Evolutionary conservation across 345 rosid species (phyloP), one percentile per base, ranked within the genome.

Genomic region (Trapa bicornis): DNA sequence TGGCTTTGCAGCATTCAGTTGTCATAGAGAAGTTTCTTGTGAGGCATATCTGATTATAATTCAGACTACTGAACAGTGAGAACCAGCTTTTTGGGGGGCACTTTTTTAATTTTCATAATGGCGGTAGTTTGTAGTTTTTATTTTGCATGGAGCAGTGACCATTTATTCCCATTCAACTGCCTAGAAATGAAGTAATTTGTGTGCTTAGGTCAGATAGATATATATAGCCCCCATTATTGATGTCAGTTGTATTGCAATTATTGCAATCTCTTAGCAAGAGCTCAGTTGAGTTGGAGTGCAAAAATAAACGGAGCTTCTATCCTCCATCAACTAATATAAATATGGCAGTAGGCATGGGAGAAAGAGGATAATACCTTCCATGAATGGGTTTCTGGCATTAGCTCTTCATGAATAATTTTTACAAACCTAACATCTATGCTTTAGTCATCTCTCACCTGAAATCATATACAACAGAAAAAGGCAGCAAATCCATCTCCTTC

Each of bases 1-100:
- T 37, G 97, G 95, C 29, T 90, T 93, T 71, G 97, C 97, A 37
- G 80, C 97, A 67, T 93, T 93, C 98, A 32, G 97, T 87, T n/a
- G 67, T 80, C 68, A 93, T 93, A n/a, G 98, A 93, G 92, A 93
- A 93, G 89, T 81, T 93, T 80, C 73, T 93, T 0, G 97, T 90
- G 3, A 75, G 92, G 35, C 91, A 85, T 75, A 81, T 70, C 58
- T 93, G 84, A 92, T 22, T 22, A 22, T 22, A 22, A 1, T 6
- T 13, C 37, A 8, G 11, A 13, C 12, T 11, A 7, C 48, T 45
- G 48, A 45, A 13, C 48, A 22, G 29, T 22, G 29, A 22, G 29
- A 22, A 45, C 11, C 11, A 11, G 2, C 48, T 6, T 58, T n/a
- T 58, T 58, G 3, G 63, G 29, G 29, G 29, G 29, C 29, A 22